phyloP scores from a whole-genome alignment of 2,329 filamentous ascomycete species.

The Xylaria sp. region DNA sequence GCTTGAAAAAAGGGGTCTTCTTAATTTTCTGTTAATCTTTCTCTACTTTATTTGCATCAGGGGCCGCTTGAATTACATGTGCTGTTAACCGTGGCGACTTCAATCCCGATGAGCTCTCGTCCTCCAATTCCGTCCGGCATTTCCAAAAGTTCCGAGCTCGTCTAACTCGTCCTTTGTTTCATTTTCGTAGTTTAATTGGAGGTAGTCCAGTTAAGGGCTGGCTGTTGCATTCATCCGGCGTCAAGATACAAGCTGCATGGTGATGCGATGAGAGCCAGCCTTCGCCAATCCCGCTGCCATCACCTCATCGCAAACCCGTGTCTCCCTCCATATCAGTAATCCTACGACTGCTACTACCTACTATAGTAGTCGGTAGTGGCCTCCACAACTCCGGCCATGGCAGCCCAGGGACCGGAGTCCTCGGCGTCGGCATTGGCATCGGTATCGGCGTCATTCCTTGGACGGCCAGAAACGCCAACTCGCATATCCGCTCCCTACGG shows the following conservation, averaged over 20 bases:
- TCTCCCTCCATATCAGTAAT: background rate
- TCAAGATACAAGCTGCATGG: background rate
- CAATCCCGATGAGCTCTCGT: conserved; percentile 19
- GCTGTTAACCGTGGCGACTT: conserved; percentile 3
- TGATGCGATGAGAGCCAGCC: conserved; percentile 11
- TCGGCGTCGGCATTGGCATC: conserved; percentile 23
- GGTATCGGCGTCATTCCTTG: conserved; percentile 6
- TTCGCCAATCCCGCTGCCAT: conserved; percentile 33
- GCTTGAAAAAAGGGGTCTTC: background rate
- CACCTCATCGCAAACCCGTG: conserved; percentile 26
- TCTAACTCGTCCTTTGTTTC: background rate
- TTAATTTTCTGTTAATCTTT: background rate
- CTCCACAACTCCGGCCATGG: conserved; percentile 25
- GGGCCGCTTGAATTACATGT: background rate
- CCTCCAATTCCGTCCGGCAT: conserved; percentile 14
- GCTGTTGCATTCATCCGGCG: background rate
- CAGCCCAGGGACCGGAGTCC: conserved; percentile 2
- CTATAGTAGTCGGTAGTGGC: background rate
- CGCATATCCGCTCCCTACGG: conserved; percentile 54
- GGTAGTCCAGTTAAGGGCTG: background rate
- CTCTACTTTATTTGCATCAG: background rate
- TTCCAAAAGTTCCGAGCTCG: background rate
- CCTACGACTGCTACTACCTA: background rate
- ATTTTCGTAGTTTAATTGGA: background rate
- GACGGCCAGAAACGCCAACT: conserved; percentile 21